phyloP scores from a whole-genome alignment of 345 rosid genomes.

The Melastoma malabathricum region DNA sequence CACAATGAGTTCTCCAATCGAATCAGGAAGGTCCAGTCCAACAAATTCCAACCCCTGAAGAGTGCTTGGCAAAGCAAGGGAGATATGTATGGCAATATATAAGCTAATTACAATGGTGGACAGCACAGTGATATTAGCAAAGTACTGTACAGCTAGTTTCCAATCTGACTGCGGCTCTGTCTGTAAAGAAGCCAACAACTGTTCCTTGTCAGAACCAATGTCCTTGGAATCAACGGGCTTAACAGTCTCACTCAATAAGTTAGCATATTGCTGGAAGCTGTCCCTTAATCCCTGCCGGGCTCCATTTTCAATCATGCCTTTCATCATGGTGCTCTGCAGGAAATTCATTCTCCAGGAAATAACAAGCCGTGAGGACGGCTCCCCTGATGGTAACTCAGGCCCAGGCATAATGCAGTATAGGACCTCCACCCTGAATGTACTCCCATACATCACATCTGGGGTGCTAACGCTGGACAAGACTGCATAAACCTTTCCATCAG shows the following conservation, averaged over 20 bases:
- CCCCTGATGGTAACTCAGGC: slow-evolving; percentile 76
- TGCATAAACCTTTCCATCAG: slow-evolving; percentile 56
- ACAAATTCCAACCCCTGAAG: slow-evolving; percentile 88
- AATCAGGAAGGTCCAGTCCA: slow-evolving; percentile 95
- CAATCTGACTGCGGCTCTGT: slow-evolving; percentile 74
- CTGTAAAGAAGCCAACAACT: slow-evolving; percentile 69
- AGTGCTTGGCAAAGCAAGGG: slow-evolving; percentile 44
- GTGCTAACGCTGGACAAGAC: slow-evolving; percentile 55
- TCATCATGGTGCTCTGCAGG: slow-evolving; percentile 89
- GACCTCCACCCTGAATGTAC: slow-evolving; percentile 53
- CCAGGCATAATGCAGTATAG: slow-evolving; percentile 70
- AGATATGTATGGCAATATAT: slow-evolving; percentile 64
- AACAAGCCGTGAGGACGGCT: slow-evolving; percentile 47
- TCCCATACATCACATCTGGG: slow-evolving; percentile 81
- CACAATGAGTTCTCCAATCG: slow-evolving; percentile 78
- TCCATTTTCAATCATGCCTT: slow-evolving; percentile 88
- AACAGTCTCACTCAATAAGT: slow-evolving; percentile 49
- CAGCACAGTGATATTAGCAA: slow-evolving; percentile 70
- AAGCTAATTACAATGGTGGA: slow-evolving; percentile 53
- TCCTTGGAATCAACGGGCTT: slow-evolving; percentile 77
- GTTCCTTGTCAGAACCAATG: slow-evolving; percentile 69
- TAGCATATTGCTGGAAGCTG: slow-evolving; percentile 53
- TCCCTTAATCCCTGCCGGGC: slow-evolving; percentile 78
- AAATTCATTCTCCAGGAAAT: slow-evolving; percentile 85
- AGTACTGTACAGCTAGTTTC: slow-evolving; percentile 72